Conservation (phyloP, 2,329 filamentous ascomycete species). For the Pyrenophora seminiperda region DNA sequence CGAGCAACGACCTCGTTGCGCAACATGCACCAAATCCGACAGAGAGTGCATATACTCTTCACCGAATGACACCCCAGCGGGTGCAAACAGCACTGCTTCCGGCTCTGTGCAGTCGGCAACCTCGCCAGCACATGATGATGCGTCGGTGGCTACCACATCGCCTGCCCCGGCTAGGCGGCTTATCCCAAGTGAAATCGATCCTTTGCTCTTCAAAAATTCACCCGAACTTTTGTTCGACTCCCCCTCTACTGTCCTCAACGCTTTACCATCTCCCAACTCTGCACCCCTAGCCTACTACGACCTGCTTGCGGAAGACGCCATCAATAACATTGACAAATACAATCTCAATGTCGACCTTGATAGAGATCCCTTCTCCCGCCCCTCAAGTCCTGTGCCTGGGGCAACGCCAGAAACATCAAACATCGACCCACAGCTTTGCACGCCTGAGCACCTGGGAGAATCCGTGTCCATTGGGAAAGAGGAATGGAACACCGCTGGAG, state of each 20-base stretch:
- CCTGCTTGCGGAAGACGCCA: conserved; percentile 53
- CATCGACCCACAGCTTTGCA: conserved; percentile 21
- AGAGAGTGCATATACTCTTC: conserved; percentile 51
- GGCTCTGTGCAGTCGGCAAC: conserved; percentile 17
- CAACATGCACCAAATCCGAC: conserved; percentile 52
- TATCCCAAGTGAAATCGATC: conserved; percentile 26
- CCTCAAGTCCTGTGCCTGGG: conserved; percentile 32
- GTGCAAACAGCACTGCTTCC: conserved; percentile 13
- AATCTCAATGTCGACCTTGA: conserved; percentile 41
- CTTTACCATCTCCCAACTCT: conserved; percentile 49
- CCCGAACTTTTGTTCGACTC: conserved; percentile 43
- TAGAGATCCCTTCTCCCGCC: conserved; percentile 29
- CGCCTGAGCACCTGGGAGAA: conserved; percentile 6
- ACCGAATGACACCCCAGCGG: conserved; percentile 13
- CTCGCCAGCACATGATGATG: conserved; percentile 22
- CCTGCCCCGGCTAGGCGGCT: conserved; percentile 24
- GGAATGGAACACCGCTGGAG: conserved; percentile 33
- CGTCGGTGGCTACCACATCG: conserved; percentile 17
- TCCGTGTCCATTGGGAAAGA: conserved; percentile 20
- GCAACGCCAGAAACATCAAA: conserved; percentile 19
- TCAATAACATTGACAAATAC: conserved; percentile 44
- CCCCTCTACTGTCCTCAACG: conserved; percentile 36
- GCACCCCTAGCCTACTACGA: conserved; percentile 58
- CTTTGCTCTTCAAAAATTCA: conserved; percentile 29
- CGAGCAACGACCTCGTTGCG: conserved; percentile 53